Conservation (phyloP, 306 rosid species). For the Cucurbita ficifolia region DNA sequence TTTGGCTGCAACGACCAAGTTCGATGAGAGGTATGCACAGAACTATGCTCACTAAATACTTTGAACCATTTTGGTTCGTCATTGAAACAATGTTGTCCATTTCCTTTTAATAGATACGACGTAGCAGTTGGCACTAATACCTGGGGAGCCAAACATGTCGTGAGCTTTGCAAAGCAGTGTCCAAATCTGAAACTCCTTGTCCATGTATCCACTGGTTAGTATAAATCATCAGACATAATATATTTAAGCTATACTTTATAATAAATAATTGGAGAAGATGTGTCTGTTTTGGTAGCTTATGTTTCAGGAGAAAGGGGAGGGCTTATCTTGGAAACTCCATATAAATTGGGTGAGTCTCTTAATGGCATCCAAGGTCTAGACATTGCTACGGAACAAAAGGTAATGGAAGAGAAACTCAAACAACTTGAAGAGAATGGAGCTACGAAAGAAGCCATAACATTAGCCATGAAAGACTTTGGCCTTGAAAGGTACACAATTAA, state of each 20-base stretch:
- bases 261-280: not conserved
- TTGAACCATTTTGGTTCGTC: no score
- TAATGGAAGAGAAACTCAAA: conserved; percentile 16
- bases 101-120: conserved; percentile 36
- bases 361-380: conserved; percentile 47
- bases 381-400: conserved; percentile 31
- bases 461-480: conserved; percentile 62
- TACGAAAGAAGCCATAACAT: conserved; percentile 21
- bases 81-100: no score
- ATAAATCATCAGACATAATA: no score
- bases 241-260: not conserved
- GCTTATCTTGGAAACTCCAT: conserved; percentile 41
- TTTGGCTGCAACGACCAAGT: conserved; percentile 74
- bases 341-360: conserved; percentile 40
- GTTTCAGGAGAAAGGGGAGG: conserved; percentile 67
- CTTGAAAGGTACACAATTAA: conserved; percentile 23
- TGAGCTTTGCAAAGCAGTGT: conserved; percentile 57
- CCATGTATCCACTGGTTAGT: conserved; percentile 73
- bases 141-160: conserved; percentile 45
- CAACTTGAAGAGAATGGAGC: conserved; percentile 29
- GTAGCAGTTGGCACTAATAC: conserved; percentile 45
- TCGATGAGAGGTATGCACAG: conserved; percentile 47
- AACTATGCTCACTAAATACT: no score
- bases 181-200: conserved; percentile 32
- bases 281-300: conserved; percentile 29